Base-by-base conservation (phyloP, 768 basidiomycete genomes). In the Lentinus brumalis region DNA sequence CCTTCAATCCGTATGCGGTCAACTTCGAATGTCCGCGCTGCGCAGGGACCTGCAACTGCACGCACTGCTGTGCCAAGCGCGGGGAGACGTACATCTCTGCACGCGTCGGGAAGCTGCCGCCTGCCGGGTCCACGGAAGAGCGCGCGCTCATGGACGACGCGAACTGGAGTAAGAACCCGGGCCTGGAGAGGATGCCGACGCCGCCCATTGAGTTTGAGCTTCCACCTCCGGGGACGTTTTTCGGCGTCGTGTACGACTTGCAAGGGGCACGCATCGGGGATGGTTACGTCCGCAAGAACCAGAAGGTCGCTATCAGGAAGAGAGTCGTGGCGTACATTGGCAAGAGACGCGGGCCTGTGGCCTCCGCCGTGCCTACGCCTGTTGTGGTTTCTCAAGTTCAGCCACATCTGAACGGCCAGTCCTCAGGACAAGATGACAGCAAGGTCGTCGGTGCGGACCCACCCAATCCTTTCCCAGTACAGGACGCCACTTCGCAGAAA, bases 1-100 rank as follows among this genome's bases (percentile, higher is more conserved):
- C 68, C 30, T 80, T 80, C 59, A 70, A 77, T 35, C 47, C 66
- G 38, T 67, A 51, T 18, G 63, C 61, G n/a, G 42, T 49, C 1
- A 31, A 44, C 5, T 80, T 78, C 53, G 56, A 65, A 26, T 86
- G 85, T 63, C 85, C 85, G 0, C 63, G 29, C 14, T 86, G 84
- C 65, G 65, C 67, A 3, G 65, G 72, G 11, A 77, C 62, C 11
- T 86, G 85, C 69, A 83, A 79, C 47, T 86, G 85, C 66, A 79
- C 81, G 11, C 0, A 5, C 0, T 85, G 84, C 64, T 73, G 78
- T 14, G 62, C 69, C 30, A 75, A 63, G 59, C 76, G 84, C 5
- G 83, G 83, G 5, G 84, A 83, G 53, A 63, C 68, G 11, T 84
- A 83, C 59, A 57, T 83, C 10, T 70, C 76, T 50, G 39, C 47